Percentiles rank a stretch among this genome's conserved stretches.
Conservation (phyloP, 2,329 filamentous ascomycete species). For the Chaetomiaceae sp. region DNA sequence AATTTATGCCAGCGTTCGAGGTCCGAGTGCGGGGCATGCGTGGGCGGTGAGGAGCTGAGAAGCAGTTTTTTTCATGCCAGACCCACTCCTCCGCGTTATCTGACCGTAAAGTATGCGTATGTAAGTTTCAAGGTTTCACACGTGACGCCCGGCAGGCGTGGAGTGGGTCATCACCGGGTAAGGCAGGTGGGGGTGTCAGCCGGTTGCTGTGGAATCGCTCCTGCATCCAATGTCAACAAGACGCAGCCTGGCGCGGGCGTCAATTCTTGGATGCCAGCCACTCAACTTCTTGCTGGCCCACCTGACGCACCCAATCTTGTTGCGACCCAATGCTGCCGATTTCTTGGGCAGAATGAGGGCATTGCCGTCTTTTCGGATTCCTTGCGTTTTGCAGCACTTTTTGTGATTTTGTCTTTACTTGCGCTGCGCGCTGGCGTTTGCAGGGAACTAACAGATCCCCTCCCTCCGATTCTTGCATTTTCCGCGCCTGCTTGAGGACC, state of each 20-base stretch:
- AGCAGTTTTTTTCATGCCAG: not conserved
- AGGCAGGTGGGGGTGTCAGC: not conserved
- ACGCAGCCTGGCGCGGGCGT: not conserved
- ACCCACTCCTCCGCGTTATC: no score
- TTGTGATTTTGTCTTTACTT: constrained; percentile 14
- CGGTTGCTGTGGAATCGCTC: constrained; percentile 22
- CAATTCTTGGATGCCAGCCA: constrained; percentile 17
- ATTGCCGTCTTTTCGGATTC: constrained; percentile 15
- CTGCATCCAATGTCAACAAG: constrained; percentile 23
- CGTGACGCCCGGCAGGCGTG: no score
- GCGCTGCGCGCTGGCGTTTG: constrained; percentile 24
- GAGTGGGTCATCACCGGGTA: not conserved
- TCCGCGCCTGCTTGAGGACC: not conserved
- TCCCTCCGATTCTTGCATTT: not conserved
- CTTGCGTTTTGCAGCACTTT: constrained; percentile 13
- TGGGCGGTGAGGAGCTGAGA: constrained; percentile 24
- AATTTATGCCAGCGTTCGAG: constrained; percentile 20
- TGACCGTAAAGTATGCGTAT: no score
- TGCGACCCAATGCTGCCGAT: constrained; percentile 19
- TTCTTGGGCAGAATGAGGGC: constrained; percentile 20
- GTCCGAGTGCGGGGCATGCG: constrained; percentile 21
- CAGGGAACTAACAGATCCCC: not conserved
- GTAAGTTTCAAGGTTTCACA: no score
- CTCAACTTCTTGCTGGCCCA: constrained; percentile 20
- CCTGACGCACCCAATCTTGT: constrained; percentile 18